phyloP scores from a whole-genome alignment of 2,329 filamentous ascomycete species.

The Fusarium sp. region DNA sequence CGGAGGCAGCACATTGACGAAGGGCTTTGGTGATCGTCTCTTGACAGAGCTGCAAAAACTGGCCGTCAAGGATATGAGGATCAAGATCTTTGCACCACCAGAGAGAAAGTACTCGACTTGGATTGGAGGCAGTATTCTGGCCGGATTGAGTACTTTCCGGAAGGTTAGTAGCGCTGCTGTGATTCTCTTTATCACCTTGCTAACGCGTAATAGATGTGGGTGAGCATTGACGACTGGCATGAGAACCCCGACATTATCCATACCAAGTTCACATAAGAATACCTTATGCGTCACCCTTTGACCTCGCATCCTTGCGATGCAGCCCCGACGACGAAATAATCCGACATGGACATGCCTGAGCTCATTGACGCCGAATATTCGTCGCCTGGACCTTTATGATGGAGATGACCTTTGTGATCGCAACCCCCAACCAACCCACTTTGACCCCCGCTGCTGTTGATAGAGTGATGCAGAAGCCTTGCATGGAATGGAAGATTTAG shows the following conservation, averaged over 20 bases:
- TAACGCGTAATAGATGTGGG: slow-evolving; percentile 85
- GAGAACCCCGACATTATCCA: slow-evolving; percentile 99
- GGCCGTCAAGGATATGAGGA: slow-evolving; percentile 98
- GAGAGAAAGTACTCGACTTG: slow-evolving; percentile 99
- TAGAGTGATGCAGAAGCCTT: slow-evolving; percentile 35
- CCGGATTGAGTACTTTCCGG: slow-evolving; percentile 96
- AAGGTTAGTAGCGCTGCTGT: slow-evolving; percentile 73
- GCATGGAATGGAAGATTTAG: slow-evolving; percentile 38
- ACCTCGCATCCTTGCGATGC: slow-evolving; percentile 26
- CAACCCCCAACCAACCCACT: slow-evolving; percentile 25
- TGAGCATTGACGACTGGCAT: slow-evolving; percentile 99
- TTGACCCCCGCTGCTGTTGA: slow-evolving; percentile 24
- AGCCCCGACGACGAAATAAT: slow-evolving; percentile 23
- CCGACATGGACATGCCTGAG: slow-evolving; percentile 10
- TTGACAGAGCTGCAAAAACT: slow-evolving; percentile 92
- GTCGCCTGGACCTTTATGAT: slow-evolving; percentile 32
- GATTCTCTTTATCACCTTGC: background rate
- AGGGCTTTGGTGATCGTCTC: slow-evolving; percentile 94
- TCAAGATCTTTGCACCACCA: slow-evolving; percentile 98
- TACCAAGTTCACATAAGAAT: slow-evolving; percentile 87
- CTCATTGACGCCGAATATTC: slow-evolving; percentile 12
- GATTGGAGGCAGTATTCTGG: slow-evolving; percentile 98
- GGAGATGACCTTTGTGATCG: slow-evolving; percentile 38
- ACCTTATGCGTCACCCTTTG: slow-evolving; percentile 8
- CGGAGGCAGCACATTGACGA: slow-evolving; percentile 94